Evolutionary conservation across 352 stramenopile genomes (phyloP).

Genomic region (Globisporangium rhizosaccharum): DNA sequence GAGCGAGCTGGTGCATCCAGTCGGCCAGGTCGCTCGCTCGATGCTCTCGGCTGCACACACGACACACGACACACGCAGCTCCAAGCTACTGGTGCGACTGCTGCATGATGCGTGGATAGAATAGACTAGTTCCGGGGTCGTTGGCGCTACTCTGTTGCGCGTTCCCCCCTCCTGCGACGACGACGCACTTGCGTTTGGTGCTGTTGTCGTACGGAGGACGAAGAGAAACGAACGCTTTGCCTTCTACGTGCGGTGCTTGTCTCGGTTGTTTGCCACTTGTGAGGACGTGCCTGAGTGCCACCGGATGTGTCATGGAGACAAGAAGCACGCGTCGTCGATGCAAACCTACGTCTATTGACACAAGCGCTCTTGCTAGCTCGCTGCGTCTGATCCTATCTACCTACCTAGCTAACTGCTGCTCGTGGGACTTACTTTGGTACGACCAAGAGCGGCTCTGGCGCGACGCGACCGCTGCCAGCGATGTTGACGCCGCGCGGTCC

Average conservation of each 20-base stretch:
- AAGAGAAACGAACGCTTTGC: constrained; percentile 1
- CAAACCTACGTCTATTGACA: background rate
- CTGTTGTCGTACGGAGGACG: background rate
- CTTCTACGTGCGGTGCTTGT: background rate
- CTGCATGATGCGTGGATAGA: constrained; percentile 45
- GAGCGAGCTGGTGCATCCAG: background rate
- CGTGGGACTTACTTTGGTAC: background rate
- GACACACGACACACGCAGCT: background rate
- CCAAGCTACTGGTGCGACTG: background rate
- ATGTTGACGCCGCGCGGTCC: constrained; percentile 5
- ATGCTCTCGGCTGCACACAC: background rate
- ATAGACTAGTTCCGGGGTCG: constrained; percentile 84
- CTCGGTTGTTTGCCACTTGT: too few relatives aligned
- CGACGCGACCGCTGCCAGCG: background rate
- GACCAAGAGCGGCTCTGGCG: constrained; percentile 1
- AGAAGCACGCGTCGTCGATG: too few relatives aligned
- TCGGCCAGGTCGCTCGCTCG: background rate
- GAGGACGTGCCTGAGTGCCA: too few relatives aligned
- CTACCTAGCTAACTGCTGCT: background rate
- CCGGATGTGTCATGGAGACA: too few relatives aligned
- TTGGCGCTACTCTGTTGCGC: constrained; percentile 70
- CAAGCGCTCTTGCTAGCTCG: background rate
- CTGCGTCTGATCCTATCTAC: background rate
- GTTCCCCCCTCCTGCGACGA: constrained; percentile 9
- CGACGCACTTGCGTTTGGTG: background rate